Conservation (phyloP, 345 rosid genomes). For the Lumnitzera racemosa region DNA sequence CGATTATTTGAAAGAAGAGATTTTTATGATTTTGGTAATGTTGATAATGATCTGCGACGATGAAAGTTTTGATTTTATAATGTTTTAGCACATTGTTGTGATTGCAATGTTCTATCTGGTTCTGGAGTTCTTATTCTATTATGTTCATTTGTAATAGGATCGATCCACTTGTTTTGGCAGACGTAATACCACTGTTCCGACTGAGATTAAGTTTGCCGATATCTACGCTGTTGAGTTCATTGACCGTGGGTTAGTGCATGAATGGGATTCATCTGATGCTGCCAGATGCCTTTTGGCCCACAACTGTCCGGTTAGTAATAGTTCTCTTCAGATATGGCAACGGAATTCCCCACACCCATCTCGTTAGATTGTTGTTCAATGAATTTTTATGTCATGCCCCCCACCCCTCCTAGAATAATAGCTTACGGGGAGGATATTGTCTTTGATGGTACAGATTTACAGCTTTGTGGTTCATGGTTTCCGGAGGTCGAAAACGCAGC, state of each 20-base stretch:
- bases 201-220: conserved; percentile 47
- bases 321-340: conserved; percentile 2
- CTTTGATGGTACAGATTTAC: conserved; percentile 45
- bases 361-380: too few species aligned
- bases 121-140: conserved; percentile 9
- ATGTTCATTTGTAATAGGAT: conserved; percentile 31
- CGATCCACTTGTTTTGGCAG: conserved; percentile 46
- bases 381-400: neutral
- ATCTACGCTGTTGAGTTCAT: conserved; percentile 63
- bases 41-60: too few species aligned
- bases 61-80: neutral
- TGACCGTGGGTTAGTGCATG: conserved; percentile 30
- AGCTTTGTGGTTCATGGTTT: conserved; percentile 53
- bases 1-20: too few species aligned
- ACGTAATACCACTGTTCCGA: conserved; percentile 21
- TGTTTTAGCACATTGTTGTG: neutral
- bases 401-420: conserved; percentile 2
- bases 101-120: neutral
- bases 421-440: conserved; percentile 7
- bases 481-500: conserved; percentile 47
- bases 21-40: too few species aligned
- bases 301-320: conserved; percentile 39
- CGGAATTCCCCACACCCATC: neutral
- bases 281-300: conserved; percentile 31
- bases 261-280: conserved; percentile 25